Base-by-base conservation (phyloP, 352 stramenopile species). In the Globisporangium perplexum region DNA sequence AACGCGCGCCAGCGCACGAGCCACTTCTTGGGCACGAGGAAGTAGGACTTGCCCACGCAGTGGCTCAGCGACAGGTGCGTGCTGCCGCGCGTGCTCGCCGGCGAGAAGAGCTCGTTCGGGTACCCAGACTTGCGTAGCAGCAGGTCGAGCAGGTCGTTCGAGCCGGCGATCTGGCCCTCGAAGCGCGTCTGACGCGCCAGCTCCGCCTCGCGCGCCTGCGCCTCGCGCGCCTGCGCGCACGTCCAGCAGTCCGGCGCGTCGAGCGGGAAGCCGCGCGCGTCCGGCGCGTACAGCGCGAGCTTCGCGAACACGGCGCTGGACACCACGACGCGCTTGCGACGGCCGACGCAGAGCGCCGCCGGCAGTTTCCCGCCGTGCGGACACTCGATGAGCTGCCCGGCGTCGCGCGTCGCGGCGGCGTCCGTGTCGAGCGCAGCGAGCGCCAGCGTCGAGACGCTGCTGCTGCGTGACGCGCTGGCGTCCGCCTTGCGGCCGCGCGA, bases 1-100 rank as follows among this genome's bases (percentile, higher is more conserved):
- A 80, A 93, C 53, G 82, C 74, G 30, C 85, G 69, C 85, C 85
- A 95, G 50, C 77, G 79, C 44, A 76, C 78, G 20, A 92, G 63
- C 85, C 85, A 95, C 42, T 90, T 91, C 56, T 88, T 90, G 2
- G 84, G 85, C 41, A 95, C 85, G n/a, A 91, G 57, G 31, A 89
- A 90, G 57, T 86, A 90, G 30, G 74, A 77, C 38, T 83, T 84
- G 53, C 74, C 77, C 11, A 61, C 55, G 24, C 62, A 61, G 39
- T 72, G 71, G 15, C 55, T 53, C 8, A 90, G 41, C 4, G 78
- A 83, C 28, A 90, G 60, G 59, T 86, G 78, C 43, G 77, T 82
- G 22, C 74, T 68, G 43, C 67, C 62, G 1, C 62, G 65, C 0
- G 68, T 62, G 46, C 65, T 69, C 22, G 71, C 47, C 0, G 85